Conservation (phyloP, 768 basidiomycete species). For the Tulasnella sp. region DNA sequence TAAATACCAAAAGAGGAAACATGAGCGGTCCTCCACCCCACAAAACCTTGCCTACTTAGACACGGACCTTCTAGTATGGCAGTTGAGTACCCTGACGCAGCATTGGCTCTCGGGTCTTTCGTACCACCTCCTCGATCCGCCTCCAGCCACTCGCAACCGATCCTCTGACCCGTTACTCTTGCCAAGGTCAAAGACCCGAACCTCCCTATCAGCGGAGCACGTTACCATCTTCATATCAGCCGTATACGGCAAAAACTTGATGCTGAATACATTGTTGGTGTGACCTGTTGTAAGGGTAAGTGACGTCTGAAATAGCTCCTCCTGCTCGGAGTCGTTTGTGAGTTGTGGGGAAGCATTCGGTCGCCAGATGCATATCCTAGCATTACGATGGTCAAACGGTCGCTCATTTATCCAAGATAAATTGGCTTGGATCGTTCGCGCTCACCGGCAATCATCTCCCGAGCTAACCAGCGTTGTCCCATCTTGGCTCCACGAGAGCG, state of each 20-base stretch:
- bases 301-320: constrained; percentile 50
- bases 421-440: neutral
- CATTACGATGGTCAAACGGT: neutral
- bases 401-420: neutral
- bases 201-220: constrained; percentile 53
- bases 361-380: constrained; percentile 74
- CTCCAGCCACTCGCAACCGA: constrained; percentile 34
- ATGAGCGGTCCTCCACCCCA: neutral
- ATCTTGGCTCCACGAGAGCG: constrained; percentile 40
- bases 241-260: constrained; percentile 61
- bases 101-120: constrained; percentile 42
- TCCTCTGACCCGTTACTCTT: constrained; percentile 38
- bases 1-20: constrained; percentile 32
- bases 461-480: constrained; percentile 38
- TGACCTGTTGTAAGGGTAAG: constrained; percentile 77
- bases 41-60: neutral
- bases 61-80: constrained; percentile 50
- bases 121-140: constrained; percentile 36
- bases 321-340: constrained; percentile 45
- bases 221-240: constrained; percentile 62
- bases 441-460: constrained; percentile 38
- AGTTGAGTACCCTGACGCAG: constrained; percentile 56
- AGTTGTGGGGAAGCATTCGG: constrained; percentile 49
- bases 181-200: constrained; percentile 72
- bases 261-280: constrained; percentile 79